Base-by-base conservation (phyloP, 2,329 filamentous ascomycete species). In the Alternaria sp. region DNA sequence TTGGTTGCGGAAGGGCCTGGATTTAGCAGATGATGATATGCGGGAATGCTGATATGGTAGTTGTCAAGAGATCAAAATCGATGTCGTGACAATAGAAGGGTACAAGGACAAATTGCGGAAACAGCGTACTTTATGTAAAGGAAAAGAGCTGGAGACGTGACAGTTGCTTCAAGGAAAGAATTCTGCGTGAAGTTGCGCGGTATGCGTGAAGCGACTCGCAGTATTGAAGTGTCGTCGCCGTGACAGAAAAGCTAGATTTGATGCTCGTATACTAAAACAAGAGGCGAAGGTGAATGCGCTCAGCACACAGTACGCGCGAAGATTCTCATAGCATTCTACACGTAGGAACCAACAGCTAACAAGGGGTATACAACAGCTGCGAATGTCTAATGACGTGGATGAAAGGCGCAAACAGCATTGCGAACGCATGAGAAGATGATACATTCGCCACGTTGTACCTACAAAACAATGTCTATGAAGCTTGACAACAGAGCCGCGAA, bases 361-460 rank as follows among this genome's bases (percentile, higher is more conserved):
- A 26, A 17, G 13, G 17, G 11, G 10, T 54, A n/a, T 54, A 36
- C 17, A 32, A 36, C 28, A 49, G 7, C 7, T 43, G 32, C 47
- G 21, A 45, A 50, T 13, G 23, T 19, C 21, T 15, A 44, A 26
- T 32, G 49, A 40, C 49, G 30, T 52, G 30, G 17, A 46, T 4
- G n/a, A 17, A 23, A 21, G 46, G 17, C 13, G 17, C 21, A 47
- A 25, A 47, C 45, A 25, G 45, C 9, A 15, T n/a, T 10, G 49
- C 49, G 15, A 52, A 52, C 49, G 28, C 12, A 13, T 8, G 19
- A 12, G 21, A n/a, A 28, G 44, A 25, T 21, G n/a, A 50, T 57
- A 40, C 28, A 21, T 44, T 53, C 52, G 49, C 49, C 28, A 54
- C 60, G 47, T 55, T 54, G 58, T 26, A 47, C 30, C 46, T 49